Evolutionary conservation across 2,329 filamentous ascomycete genomes (phyloP), one percentile per base, ranked within the genome.

Genomic region (Xylariaceae sp.): DNA sequence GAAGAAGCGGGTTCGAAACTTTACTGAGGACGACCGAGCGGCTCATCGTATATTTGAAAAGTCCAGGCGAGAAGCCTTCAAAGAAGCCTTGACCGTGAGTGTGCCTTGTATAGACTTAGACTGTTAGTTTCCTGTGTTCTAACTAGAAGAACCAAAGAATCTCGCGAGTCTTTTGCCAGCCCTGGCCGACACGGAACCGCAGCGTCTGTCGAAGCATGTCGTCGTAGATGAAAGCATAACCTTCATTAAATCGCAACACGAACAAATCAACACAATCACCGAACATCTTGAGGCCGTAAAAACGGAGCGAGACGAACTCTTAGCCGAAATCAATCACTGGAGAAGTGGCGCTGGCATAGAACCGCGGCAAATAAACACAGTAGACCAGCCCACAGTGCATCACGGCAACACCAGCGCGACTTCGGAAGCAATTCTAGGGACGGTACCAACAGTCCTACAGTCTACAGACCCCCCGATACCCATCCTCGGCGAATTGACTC

Each of bases 11-110:
- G 63, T 75, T 16, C 69, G 74, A 9, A 73, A 75, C 61, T 76
- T 75, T 60, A 76, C 75, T 1, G 70, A 73, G 4, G 67, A 76
- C 46, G 75, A 78, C 47, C 74, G 75, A 8, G 75, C 75, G 3
- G 71, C 72, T 4, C 76, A 78, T 57, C 70, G 74, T 1, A 67
- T 74, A 6, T 77, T 78, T 58, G 75, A 78, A 50, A 73, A 72
- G 60, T 73, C 70, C 3, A 72, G 76, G 12, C 69, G 75, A n/a
- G 75, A 77, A 58, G 71, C 75, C 1, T 78, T 77, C 63, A 75
- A 74, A 47, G 71, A 75, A 37, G 66, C 72, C 2, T 54, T 78
- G 16, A 71, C 65, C 37, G 76, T 75, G 26, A 58, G 71, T 68
- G 16, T 28, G 28, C 4, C 31, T 11, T 21, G 52, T 41, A n/a